Percentiles rank a stretch among this genome's conserved stretches.
phyloP scores from a whole-genome alignment of 352 stramenopile genomes.

The Phytopythium oedochilum region DNA sequence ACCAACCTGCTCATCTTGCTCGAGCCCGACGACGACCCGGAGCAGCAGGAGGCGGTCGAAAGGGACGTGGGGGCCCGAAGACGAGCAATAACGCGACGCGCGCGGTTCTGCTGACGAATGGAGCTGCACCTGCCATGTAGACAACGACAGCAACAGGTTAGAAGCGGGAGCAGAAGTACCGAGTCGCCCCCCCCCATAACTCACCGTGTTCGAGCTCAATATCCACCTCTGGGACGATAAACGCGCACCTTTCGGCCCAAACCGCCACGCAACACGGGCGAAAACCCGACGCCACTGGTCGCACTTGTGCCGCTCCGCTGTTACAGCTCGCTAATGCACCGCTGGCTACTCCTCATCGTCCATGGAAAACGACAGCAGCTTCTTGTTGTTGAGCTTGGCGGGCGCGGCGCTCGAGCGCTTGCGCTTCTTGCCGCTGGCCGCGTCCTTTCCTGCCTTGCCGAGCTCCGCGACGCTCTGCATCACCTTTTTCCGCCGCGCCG shows the following conservation, averaged over 20 bases:
- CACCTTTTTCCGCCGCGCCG: constrained; percentile 19
- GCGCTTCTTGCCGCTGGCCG: constrained; percentile 32
- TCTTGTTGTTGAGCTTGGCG: constrained; percentile 63
- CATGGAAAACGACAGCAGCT: constrained; percentile 80
- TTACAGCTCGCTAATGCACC: not conserved
- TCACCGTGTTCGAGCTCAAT: too few species aligned
- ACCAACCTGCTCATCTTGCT: constrained; percentile 55
- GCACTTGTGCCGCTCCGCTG: not conserved
- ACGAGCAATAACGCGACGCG: not conserved
- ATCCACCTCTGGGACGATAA: not conserved
- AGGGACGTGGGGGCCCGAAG: not conserved
- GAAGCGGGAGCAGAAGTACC: too few species aligned
- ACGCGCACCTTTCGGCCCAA: not conserved
- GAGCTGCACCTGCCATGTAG: not conserved
- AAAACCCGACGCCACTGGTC: not conserved
- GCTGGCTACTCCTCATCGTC: constrained; percentile 47
- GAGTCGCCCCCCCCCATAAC: too few species aligned
- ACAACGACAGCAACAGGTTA: not conserved
- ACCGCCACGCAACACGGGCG: not conserved
- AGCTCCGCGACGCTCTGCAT: constrained; percentile 43
- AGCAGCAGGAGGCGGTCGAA: not conserved
- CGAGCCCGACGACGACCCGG: constrained; percentile 25
- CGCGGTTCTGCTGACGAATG: not conserved
- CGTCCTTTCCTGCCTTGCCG: constrained; percentile 10
- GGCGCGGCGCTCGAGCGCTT: constrained; percentile 44